These are phyloP conservation scores for Termitomyces sp. DNA, from an alignment of 768 basidiomycete species.

Conservation along the genomic window DNA sequence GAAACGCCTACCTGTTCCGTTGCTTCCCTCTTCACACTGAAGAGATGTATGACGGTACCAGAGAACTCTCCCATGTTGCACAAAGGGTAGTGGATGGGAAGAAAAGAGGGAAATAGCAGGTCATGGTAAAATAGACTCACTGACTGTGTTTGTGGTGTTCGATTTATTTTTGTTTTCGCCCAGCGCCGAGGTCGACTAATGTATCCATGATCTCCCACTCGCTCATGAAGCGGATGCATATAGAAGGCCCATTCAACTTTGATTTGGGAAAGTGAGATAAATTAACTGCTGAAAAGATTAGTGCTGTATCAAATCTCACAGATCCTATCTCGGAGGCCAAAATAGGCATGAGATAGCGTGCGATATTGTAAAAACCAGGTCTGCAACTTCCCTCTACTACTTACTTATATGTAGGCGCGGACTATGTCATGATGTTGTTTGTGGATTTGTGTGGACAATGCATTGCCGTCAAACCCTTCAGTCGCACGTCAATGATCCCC, in stretches of 20 bases:
- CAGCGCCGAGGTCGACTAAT: background rate
- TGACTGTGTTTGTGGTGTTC: background rate
- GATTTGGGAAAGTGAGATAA: background rate
- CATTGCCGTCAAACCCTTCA: too few relatives aligned
- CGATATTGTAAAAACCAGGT: too few relatives aligned
- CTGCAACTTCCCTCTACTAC: too few relatives aligned
- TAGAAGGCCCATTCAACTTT: too few relatives aligned
- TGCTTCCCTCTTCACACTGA: slow-evolving; percentile 28
- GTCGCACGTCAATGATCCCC: too few relatives aligned
- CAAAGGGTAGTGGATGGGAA: background rate
- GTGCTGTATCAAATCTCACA: too few relatives aligned
- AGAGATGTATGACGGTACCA: slow-evolving; percentile 27
- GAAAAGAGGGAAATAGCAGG: background rate
- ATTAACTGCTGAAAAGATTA: too few relatives aligned
- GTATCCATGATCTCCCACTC: background rate
- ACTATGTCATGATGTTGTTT: background rate
- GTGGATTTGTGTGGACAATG: too few relatives aligned
- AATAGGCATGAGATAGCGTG: too few relatives aligned
- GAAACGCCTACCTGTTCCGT: slow-evolving; percentile 30
- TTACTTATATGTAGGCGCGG: background rate
- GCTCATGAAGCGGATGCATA: too few relatives aligned
- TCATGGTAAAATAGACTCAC: background rate
- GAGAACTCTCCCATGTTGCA: slow-evolving; percentile 33
- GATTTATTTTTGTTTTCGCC: background rate
- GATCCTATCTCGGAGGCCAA: too few relatives aligned